Evolutionary conservation across 2,329 filamentous ascomycete genomes (phyloP), one percentile per base, ranked within the genome.

Genomic region (Fusarium ambrosium): DNA sequence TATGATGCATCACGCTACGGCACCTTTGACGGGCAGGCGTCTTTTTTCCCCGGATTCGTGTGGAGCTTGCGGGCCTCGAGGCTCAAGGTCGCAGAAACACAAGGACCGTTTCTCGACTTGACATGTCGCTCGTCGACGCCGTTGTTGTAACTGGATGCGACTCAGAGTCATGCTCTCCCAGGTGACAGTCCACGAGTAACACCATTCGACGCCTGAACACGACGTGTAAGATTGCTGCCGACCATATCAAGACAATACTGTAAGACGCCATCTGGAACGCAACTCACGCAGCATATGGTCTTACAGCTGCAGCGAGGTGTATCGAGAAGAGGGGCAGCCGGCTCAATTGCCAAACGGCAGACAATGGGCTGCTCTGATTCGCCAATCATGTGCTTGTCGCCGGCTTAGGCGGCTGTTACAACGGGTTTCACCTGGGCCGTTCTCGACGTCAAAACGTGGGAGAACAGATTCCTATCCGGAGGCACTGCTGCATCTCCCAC

Each of bases 401-500:
- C 22, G 56, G 55, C 61, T 53, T 63, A 62, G 64, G 72, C 63
- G 64, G 65, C 73, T 62, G 67, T 62, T 62, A 55, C 55, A 58
- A 48, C 64, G 61, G 69, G 73, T 70, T 76, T 71, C 71, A 77
- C 71, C 68, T 68, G 56, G 29, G 63, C 39, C 64, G 61, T 56
- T 61, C 32, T 68, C 60, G 64, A 70, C 61, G 60, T 56, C 69
- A 69, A 69, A 72, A 69, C 62, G 56, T 61, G 61, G 55, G 64
- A 64, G 48, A 51, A 36, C 65, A 69, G 59, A 58, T 65, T 76
- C 37, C 59, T 62, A 58, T 51, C 64, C 45, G 64, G 18, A 39
- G 56, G 39, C 51, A 62, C 20, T 29, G 22, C 66, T 14, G 45
- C n/a, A 20, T 48, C 53, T 27, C 55, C 41, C 39, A 64, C 36